These are phyloP conservation scores for Microstroma glucosiphilum DNA, from an alignment of 1,284 basidiomycete species.

Conservation along the genomic window DNA sequence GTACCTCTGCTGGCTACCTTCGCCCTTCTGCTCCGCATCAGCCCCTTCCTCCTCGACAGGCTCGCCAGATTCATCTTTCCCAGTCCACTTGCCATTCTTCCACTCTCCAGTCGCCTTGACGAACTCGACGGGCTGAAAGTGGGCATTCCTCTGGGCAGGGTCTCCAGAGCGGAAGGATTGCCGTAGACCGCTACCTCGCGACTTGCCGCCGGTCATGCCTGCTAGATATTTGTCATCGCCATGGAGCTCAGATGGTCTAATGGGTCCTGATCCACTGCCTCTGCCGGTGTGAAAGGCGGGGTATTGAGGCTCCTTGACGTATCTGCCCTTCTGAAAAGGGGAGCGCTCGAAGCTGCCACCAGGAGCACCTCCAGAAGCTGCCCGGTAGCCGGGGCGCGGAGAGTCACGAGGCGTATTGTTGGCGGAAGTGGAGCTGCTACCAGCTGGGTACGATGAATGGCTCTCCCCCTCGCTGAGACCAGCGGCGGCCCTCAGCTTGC, in stretches of 20 bases:
- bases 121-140: slow-evolving; percentile 31
- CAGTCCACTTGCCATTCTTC: slow-evolving; percentile 17
- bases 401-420: not conserved
- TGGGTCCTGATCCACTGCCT: not conserved
- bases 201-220: slow-evolving; percentile 6
- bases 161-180: slow-evolving; percentile 20
- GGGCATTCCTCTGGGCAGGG: slow-evolving; percentile 18
- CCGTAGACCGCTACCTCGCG: not conserved
- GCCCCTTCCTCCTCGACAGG: too few species aligned
- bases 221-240: slow-evolving; percentile 38
- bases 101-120: slow-evolving; percentile 32
- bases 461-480: not conserved
- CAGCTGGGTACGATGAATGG: not conserved
- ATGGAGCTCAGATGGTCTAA: slow-evolving; percentile 8
- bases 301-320: not conserved
- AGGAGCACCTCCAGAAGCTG: too few species aligned
- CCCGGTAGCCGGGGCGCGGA: slow-evolving; percentile 7
- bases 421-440: not conserved
- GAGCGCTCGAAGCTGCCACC: not conserved
- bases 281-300: slow-evolving; percentile 2
- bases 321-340: slow-evolving; percentile 3
- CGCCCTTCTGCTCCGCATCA: not conserved
- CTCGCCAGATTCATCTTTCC: not conserved
- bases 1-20: not conserved
- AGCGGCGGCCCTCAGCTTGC: not conserved